These are phyloP conservation scores for Rosa rugosa DNA, from an alignment of 306 rosid species.

Conservation along the genomic window DNA sequence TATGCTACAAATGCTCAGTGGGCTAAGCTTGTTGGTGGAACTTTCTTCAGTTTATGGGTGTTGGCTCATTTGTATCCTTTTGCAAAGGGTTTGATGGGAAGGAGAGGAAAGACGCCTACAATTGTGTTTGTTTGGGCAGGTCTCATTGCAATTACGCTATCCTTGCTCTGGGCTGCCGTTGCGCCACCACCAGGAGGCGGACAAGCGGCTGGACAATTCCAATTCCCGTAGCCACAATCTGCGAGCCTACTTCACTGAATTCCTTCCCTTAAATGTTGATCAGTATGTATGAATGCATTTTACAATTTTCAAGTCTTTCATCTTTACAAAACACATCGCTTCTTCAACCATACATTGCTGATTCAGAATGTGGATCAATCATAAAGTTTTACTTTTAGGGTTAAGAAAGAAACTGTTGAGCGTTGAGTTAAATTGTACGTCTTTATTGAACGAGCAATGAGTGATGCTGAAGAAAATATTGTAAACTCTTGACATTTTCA, in stretches of 20 bases:
- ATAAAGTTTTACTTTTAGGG: slow-evolving; percentile 3
- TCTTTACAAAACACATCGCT: background rate
- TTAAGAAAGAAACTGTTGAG: background rate
- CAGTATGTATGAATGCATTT: background rate
- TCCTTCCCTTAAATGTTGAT: background rate
- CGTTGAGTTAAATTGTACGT: background rate
- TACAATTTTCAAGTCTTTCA: background rate
- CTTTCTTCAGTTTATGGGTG: slow-evolving; percentile 56
- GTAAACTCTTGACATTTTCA: background rate
- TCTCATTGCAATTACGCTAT: slow-evolving; percentile 53
- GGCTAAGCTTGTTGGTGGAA: slow-evolving; percentile 50
- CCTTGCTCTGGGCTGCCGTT: slow-evolving; percentile 52
- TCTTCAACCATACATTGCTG: background rate
- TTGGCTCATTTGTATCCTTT: slow-evolving; percentile 59
- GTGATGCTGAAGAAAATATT: background rate
- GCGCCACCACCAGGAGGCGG: slow-evolving; percentile 25
- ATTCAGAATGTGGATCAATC: background rate
- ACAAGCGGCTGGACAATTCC: slow-evolving; percentile 27
- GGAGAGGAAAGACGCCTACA: slow-evolving; percentile 55
- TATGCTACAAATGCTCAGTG: slow-evolving; percentile 40
- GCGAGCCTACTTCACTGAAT: background rate
- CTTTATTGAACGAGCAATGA: background rate
- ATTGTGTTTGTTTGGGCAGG: slow-evolving; percentile 60
- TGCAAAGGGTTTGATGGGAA: slow-evolving; percentile 59
- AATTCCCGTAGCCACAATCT: slow-evolving; percentile 33